Base-by-base conservation (phyloP, 2,329 filamentous ascomycete species). In the Dactylellina cionopaga region DNA sequence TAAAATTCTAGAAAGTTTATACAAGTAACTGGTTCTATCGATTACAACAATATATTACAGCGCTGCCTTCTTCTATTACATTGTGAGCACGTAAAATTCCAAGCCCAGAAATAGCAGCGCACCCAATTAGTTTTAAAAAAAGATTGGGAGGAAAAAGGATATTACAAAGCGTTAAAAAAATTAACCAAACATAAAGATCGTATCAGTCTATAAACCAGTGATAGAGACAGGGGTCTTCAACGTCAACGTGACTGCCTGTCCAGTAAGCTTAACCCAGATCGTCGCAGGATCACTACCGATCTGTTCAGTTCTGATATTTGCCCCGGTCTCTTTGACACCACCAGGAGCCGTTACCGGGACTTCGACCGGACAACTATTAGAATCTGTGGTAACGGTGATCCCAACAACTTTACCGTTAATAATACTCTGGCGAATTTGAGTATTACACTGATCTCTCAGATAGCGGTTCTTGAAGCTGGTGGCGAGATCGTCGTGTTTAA, bases 401-500 rank as follows among this genome's bases (percentile, higher is more conserved):
- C 47, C 29, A 3, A 52, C 29, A 11, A 63, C 29, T 11, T 70
- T 43, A 3, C 65, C 56, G 2, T 63, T 29, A 22, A 15, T 37
- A 24, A 70, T 52, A 22, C 5, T 47, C 19, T 70, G 65, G 17
- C 78, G 80, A 55, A 87, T 75, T 56, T 81, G 81, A 54, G 85
- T 84, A 43, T 81, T 76, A 80, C 86, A 86, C 52, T 79, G 79
- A 77, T 88, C 85, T 43, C 85, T 83, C 10, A 82, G 79, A 79
- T 83, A 83, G 64, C 87, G 84, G 62, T 83, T 81, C 41, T 83
- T 76, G 79, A 88, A 88, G 2, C 80, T 76, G 3, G 79, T 77
- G 9, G 83, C 85, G 75, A 85, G 80, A 76, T 87, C 84, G 71
- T 86, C 83, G 63, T 88, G 86, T 72, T 85, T 87, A 69, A 85